Evolutionary conservation across 257 asterid species (phyloP), one percentile per base, ranked within the genome.

Genomic region (Sherardia arvensis): DNA sequence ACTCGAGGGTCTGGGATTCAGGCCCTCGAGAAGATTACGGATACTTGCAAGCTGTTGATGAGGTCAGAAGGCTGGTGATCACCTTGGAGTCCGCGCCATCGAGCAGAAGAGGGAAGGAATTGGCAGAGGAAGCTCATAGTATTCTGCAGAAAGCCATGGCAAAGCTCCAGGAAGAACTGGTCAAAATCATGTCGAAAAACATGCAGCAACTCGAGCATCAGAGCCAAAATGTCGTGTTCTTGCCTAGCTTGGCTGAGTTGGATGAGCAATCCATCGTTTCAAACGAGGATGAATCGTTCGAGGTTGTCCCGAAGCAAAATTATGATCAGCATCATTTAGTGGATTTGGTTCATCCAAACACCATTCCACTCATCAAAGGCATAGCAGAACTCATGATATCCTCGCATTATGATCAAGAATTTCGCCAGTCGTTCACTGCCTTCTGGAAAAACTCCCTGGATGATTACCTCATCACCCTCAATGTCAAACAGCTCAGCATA

Each of bases 321-420:
- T 87, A 49, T 49, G 26, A 49, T 49, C 56, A 84, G 54, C 86
- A 75, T 45, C 76, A 70, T 66, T 34, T 47, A 32, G 69, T 73
- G 77, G 92, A 82, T 69, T 71, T 87, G 63, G 72, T 84, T 73
- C 86, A 77, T 68, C 90, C 92, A 6, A 79, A 81, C 12, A 65
- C 72, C 25, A 57, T 87, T 48, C 84, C 86, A 64, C 73, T 70
- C 17, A 59, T 84, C 73, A 79, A 77, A 56, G 66, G 80, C 38
- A 87, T 84, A 29, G 95, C 90, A 7, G 56, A 74, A 22, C 6
- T 53, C 10, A 87, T 87, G 95, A 69, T 82, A 5, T 62, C 75
- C 40, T 82, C 86, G 9, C 76, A 78, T 65, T 87, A 80, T 5
- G 71, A 21, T 38, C 77, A 56, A 8, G 95, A 87, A 66, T 84